A percentile compares a stretch with the other conserved stretches of the same genome.
Evolutionary conservation across 129 eudicot genomes (phyloP).

Genomic region (Centaurea solstitialis): DNA sequence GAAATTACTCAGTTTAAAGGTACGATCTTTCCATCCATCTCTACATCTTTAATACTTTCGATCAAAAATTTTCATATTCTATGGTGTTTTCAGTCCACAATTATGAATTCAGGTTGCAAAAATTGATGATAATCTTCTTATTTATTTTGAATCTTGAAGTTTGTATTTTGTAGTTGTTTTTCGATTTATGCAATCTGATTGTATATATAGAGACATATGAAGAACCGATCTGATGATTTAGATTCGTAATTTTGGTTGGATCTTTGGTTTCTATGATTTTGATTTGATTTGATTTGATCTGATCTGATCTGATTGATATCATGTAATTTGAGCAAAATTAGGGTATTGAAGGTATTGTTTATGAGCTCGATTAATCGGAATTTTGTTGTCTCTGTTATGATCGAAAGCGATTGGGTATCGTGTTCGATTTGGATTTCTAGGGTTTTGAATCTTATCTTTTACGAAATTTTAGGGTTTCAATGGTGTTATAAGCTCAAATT

Average conservation of each 20-base stretch:
- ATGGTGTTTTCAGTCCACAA: conserved; percentile 15
- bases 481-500: not conserved
- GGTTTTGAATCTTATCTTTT: not conserved
- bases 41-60: not conserved
- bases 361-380: conserved; percentile 1
- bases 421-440: not conserved
- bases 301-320: not conserved
- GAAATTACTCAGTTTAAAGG: conserved; percentile 18
- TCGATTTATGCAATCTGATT: not conserved
- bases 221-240: not conserved
- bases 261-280: not conserved
- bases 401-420: not conserved
- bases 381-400: not conserved
- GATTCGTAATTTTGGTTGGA: not conserved
- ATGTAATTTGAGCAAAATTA: not conserved
- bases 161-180: not conserved
- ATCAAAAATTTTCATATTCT: not conserved
- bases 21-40: conserved; percentile 3
- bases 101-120: conserved; percentile 2
- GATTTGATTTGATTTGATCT: not conserved
- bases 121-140: not conserved
- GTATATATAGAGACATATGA: not conserved
- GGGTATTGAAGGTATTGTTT: not conserved
- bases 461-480: not conserved
- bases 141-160: conserved; percentile 7